Conservation (phyloP, 768 basidiomycete genomes). For the Mycena venus region DNA sequence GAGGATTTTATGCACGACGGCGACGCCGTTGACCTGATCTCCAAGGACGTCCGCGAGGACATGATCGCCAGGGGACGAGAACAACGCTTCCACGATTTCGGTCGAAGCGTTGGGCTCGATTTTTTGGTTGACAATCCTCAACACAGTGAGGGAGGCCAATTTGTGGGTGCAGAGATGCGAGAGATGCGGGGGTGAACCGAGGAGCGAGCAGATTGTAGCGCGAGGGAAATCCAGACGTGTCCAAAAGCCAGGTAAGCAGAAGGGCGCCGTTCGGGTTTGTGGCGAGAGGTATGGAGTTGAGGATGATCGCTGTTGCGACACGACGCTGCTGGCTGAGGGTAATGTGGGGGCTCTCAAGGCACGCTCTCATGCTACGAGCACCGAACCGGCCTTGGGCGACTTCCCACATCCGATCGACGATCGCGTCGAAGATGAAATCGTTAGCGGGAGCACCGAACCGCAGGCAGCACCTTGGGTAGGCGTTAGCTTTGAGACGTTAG, state of each 20-base stretch:
- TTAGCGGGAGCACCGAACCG: constrained; percentile 91
- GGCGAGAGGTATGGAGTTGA: constrained; percentile 97
- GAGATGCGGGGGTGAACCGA: constrained; percentile 95
- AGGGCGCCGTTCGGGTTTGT: constrained; percentile 98
- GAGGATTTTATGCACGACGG: constrained; percentile 93
- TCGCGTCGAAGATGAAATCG: constrained; percentile 98
- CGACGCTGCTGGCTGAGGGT: constrained; percentile 93
- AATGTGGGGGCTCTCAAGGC: constrained; percentile 91
- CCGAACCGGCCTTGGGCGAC: constrained; percentile 98
- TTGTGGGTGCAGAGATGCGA: constrained; percentile 99
- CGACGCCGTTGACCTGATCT: constrained; percentile 96
- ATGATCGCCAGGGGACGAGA: constrained; percentile 90
- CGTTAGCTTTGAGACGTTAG: not conserved
- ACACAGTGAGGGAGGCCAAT: constrained; percentile 92
- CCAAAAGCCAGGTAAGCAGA: constrained; percentile 95
- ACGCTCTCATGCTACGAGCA: constrained; percentile 97
- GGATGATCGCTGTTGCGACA: constrained; percentile 92
- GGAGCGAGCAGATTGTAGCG: constrained; percentile 95
- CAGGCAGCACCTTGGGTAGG: constrained; percentile 78
- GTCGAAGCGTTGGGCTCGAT: constrained; percentile 90
- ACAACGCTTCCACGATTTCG: constrained; percentile 90
- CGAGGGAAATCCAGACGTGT: constrained; percentile 95
- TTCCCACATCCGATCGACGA: constrained; percentile 99
- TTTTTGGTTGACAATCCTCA: constrained; percentile 97
- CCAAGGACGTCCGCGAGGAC: constrained; percentile 94